Evolutionary conservation across 2,329 filamentous ascomycete species (phyloP).

Genomic region (Nannizziopsis barbatae): DNA sequence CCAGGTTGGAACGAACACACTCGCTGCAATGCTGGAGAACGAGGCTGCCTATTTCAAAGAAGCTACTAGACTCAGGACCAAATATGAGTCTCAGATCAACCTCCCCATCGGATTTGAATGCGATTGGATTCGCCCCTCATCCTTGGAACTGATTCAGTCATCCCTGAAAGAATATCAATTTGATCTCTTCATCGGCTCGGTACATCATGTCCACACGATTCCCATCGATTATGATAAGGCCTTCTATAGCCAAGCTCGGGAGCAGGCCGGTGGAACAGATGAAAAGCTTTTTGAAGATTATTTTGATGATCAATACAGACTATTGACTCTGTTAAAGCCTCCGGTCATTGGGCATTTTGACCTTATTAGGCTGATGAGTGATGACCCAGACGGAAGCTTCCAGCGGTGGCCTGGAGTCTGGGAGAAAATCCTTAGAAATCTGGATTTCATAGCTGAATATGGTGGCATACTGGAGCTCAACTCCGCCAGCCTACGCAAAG

Average conservation of each 20-base stretch:
- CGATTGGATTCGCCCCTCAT: conserved; percentile 73
- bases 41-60: conserved; percentile 58
- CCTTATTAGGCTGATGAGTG: conserved; percentile 69
- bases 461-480: conserved; percentile 85
- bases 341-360: conserved; percentile 89
- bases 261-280: conserved; percentile 50
- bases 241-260: conserved; percentile 55
- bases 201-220: conserved; percentile 77
- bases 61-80: conserved; percentile 58
- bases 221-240: conserved; percentile 77
- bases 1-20: background rate
- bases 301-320: conserved; percentile 75
- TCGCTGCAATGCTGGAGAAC: conserved; percentile 35
- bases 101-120: conserved; percentile 84
- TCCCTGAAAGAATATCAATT: conserved; percentile 53
- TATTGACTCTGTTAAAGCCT: conserved; percentile 63
- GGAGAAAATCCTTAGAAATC: conserved; percentile 61
- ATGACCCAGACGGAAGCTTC: conserved; percentile 53
- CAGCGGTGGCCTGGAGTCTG: conserved; percentile 54
- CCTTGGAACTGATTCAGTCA: conserved; percentile 48
- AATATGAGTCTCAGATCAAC: conserved; percentile 60
- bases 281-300: conserved; percentile 69
- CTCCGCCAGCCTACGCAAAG: conserved; percentile 75
- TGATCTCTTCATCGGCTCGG: conserved; percentile 85
- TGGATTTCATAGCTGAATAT: conserved; percentile 58